Percentiles rank a stretch among this genome's conserved stretches.
These are phyloP conservation scores for Angomonas desouzai DNA, from an alignment of 208 protist genomes.

Conservation along the genomic window DNA sequence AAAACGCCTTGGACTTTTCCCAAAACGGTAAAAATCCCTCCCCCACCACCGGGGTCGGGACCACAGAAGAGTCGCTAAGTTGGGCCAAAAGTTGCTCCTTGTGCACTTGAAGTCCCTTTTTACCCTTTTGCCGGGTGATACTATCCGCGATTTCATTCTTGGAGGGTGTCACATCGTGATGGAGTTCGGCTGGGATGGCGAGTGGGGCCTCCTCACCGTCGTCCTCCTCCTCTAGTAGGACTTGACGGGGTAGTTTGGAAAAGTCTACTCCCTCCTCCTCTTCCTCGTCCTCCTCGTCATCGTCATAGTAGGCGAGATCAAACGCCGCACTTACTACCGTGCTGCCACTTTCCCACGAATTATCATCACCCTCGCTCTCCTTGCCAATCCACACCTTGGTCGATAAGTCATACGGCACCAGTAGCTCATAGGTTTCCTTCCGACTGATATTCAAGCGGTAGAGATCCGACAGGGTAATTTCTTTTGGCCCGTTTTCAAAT, in stretches of 20 bases:
- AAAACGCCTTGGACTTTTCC: conserved; percentile 56
- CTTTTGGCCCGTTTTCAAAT: conserved; percentile 81
- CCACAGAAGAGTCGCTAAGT: conserved; percentile 46
- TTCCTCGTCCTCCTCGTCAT: conserved; percentile 27
- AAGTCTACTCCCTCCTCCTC: conserved; percentile 9
- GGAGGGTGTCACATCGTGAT: conserved; percentile 48
- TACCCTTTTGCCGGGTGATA: conserved; percentile 41
- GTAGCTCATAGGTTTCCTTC: conserved; percentile 73
- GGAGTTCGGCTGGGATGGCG: conserved; percentile 70
- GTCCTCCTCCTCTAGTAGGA: conserved; percentile 29
- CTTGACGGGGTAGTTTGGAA: conserved; percentile 20
- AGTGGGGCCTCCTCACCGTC: conserved; percentile 68
- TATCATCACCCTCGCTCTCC: conserved; percentile 67
- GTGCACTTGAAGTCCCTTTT: conserved; percentile 85
- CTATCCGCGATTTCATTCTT: conserved; percentile 20
- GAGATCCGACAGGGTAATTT: conserved; percentile 88
- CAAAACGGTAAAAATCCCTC: conserved; percentile 65
- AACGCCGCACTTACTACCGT: conserved; percentile 80
- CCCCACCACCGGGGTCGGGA: conserved; percentile 60
- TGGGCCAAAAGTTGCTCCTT: conserved; percentile 83
- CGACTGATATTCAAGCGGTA: conserved; percentile 83
- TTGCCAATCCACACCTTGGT: conserved; percentile 77
- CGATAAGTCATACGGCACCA: conserved; percentile 83
- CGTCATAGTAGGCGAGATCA: conserved; percentile 63
- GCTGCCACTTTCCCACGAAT: conserved; percentile 87